Percentiles rank a stretch among this genome's conserved stretches.
Conservation (phyloP, 257 asterid genomes). For the Lantana camara region DNA sequence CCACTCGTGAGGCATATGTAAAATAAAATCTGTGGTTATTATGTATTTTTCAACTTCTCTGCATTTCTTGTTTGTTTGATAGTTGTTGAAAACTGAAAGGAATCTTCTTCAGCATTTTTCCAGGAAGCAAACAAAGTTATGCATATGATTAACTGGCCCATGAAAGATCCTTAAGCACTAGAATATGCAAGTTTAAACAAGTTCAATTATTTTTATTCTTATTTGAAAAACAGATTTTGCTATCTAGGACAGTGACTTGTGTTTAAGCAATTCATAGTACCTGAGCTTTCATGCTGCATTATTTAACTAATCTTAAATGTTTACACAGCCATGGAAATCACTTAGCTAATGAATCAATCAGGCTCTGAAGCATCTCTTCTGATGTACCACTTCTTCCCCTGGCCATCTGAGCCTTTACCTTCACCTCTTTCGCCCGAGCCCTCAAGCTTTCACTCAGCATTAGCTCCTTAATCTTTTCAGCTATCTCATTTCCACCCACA, state of each 20-base stretch:
- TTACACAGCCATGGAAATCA: not conserved
- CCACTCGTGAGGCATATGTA: not conserved
- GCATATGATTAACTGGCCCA: constrained; percentile 10
- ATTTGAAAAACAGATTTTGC: not conserved
- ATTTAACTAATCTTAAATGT: too few species aligned
- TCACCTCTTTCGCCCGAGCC: constrained; percentile 25
- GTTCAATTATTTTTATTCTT: not conserved
- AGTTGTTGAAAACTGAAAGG: constrained; percentile 25
- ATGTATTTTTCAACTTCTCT: not conserved
- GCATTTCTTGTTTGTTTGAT: constrained; percentile 21
- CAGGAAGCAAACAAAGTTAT: constrained; percentile 10
- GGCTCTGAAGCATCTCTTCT: constrained; percentile 25
- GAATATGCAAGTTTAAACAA: too few species aligned
- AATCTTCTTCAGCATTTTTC: constrained; percentile 22
- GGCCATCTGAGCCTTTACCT: constrained; percentile 27
- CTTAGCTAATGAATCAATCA: constrained; percentile 22
- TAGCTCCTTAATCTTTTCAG: constrained; percentile 25
- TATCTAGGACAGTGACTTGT: constrained; percentile 12
- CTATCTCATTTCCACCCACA: constrained; percentile 36
- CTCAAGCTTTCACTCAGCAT: constrained; percentile 28
- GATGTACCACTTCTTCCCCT: constrained; percentile 32
- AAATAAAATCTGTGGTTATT: not conserved
- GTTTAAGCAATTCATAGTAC: not conserved
- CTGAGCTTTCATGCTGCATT: not conserved
- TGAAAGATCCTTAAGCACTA: constrained; percentile 5